These are phyloP conservation scores for Hypoxylon sp. DNA, from an alignment of 2,329 filamentous ascomycete species.

Conservation along the genomic window DNA sequence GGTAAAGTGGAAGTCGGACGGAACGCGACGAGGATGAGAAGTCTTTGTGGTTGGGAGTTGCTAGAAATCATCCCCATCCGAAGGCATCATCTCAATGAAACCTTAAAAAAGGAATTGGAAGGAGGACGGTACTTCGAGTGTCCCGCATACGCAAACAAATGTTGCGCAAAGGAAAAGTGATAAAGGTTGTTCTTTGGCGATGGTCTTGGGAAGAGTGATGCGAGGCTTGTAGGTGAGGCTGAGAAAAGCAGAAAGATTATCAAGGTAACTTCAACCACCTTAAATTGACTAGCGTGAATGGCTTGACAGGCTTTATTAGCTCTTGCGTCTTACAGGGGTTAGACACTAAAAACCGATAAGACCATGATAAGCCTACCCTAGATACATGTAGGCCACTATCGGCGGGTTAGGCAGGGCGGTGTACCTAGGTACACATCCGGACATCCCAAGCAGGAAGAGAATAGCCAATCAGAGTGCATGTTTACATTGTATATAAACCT, in stretches of 20 bases:
- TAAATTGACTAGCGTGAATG: conserved; percentile 12
- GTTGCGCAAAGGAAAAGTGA: conserved; percentile 7
- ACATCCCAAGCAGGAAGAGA: not conserved
- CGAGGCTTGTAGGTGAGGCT: conserved; percentile 43
- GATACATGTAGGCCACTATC: not conserved
- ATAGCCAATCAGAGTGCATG: conserved; percentile 6
- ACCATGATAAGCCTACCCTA: conserved; percentile 1
- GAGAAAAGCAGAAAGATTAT: conserved; percentile 28
- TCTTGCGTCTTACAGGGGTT: not conserved
- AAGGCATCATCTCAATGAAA: conserved; percentile 30
- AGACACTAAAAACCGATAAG: conserved; percentile 1
- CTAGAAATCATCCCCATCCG: conserved; percentile 34
- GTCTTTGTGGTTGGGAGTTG: conserved; percentile 11
- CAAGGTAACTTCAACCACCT: conserved; percentile 10
- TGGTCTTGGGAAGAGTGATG: conserved; percentile 24
- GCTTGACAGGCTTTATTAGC: not conserved
- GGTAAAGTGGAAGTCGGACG: conserved; percentile 6
- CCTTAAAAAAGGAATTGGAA: conserved; percentile 5
- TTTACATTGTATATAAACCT: no score
- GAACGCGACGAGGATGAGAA: conserved; percentile 9
- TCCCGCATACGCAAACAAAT: conserved; percentile 13
- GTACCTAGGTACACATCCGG: not conserved
- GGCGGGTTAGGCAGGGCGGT: not conserved
- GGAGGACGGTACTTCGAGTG: not conserved
- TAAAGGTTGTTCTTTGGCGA: conserved; percentile 11